Evolutionary conservation across 495 filamentous ascomycete genomes (phyloP), one percentile per base, ranked within the genome.

Genomic region (Aspergillus egyptiacus): DNA sequence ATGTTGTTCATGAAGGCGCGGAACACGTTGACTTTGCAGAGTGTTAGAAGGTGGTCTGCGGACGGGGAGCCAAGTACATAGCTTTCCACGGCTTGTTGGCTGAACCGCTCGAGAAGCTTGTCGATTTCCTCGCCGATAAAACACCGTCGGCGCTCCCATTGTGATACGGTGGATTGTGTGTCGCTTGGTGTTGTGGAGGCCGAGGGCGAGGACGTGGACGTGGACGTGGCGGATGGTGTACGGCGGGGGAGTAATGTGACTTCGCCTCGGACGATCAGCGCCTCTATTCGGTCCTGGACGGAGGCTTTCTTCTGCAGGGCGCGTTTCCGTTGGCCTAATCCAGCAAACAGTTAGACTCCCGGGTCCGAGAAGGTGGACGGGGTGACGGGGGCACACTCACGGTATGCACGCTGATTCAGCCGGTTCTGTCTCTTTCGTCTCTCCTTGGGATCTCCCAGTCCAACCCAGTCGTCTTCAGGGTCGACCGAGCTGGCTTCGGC

Each of bases 11-110:
- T 48, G 24, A 64, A 68, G 22, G 67, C 71, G 24, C 69, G 66
- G 53, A 68, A 71, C 43, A 72, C 64, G 39, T 74, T 74, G 34
- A 70, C 53, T 54, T 68, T 64, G 32, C 62, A 62, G 32, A 74
- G 59, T 6, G 59, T 64, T n/a, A 73, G 53, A 13, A 74, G 68
- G 38, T 71, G 65, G 44, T 73, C 70, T 34, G 65, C 35, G 31
- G 61, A 54, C 0, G 68, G 66, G 39, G 55, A 56, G 13, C 63
- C 62, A 13, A 53, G 51, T 22, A 59, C 50, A 40, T 66, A 68
- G 52, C 59, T 65, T 35, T 63, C 48, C 23, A 58, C 57, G 20
- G 64, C 65, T n/a, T 50, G 37, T 23, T 50, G 39, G 48, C 61
- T 63, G 53, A 68, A 65, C 23, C 42, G 32, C 5, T 51, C 27